Conservation (phyloP, 2,329 filamentous ascomycete species). For the Aspergillus terreus region DNA sequence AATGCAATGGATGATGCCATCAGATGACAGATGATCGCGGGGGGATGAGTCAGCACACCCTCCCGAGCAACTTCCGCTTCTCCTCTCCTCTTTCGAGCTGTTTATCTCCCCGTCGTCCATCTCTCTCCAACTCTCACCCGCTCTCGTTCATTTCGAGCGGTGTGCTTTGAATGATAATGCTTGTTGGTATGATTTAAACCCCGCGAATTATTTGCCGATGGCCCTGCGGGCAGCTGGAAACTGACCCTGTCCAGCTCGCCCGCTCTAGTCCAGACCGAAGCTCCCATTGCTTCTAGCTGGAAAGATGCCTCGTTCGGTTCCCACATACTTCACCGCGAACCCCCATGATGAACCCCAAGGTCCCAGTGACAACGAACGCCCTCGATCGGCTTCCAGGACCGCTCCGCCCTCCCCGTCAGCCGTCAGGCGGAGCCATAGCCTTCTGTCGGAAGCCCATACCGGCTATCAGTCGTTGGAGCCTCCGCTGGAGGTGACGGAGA, state of each 20-base stretch:
- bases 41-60: background rate
- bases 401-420: constrained; percentile 36
- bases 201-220: background rate
- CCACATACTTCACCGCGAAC: constrained; percentile 19
- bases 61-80: background rate
- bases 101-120: background rate
- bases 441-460: constrained; percentile 29
- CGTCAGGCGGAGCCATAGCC: constrained; percentile 27
- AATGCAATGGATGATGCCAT: background rate
- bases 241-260: background rate
- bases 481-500: constrained; percentile 29
- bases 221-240: background rate
- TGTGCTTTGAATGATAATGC: background rate
- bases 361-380: constrained; percentile 5
- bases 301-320: constrained; percentile 30
- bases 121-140: background rate
- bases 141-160: background rate
- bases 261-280: background rate
- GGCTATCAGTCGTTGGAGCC: constrained; percentile 30
- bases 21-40: constrained; percentile 1
- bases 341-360: constrained; percentile 14
- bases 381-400: constrained; percentile 20
- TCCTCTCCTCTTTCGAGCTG: background rate
- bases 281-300: background rate
- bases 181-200: background rate